Conservation (phyloP, 2,329 filamentous ascomycete species). For the Claviceps sp. region DNA sequence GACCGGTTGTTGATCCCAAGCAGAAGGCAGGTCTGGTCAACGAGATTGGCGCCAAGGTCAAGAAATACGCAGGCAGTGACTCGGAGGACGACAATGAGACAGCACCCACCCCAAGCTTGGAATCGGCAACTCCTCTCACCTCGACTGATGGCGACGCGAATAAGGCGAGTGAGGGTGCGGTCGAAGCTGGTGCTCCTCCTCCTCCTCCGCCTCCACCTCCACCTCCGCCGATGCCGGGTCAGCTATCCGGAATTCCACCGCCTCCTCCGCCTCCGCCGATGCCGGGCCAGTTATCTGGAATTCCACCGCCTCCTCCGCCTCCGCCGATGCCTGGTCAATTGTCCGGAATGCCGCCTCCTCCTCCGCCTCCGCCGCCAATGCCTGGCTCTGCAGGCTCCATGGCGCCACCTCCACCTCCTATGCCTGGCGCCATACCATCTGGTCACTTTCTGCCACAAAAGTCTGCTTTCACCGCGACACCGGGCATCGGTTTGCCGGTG, state of each 20-base stretch:
- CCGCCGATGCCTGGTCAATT: slow-evolving; percentile 32
- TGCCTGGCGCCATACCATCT: slow-evolving; percentile 50
- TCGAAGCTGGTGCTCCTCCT: slow-evolving; percentile 23
- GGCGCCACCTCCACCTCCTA: slow-evolving; percentile 35
- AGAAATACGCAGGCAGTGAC: slow-evolving; percentile 59
- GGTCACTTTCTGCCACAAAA: slow-evolving; percentile 64
- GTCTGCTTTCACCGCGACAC: slow-evolving; percentile 37
- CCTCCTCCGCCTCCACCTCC: slow-evolving; percentile 28
- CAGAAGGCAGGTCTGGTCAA: slow-evolving; percentile 51
- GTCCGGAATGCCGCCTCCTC: neutral
- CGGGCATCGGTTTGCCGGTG: slow-evolving; percentile 57
- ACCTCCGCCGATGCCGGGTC: slow-evolving; percentile 35
- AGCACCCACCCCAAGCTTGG: slow-evolving; percentile 60
- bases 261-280: slow-evolving; percentile 33
- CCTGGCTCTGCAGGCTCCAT: slow-evolving; percentile 28
- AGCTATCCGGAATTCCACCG: slow-evolving; percentile 13
- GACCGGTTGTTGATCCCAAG: slow-evolving; percentile 52
- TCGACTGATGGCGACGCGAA: slow-evolving; percentile 47
- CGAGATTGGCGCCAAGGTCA: slow-evolving; percentile 65
- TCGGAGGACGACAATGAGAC: slow-evolving; percentile 52
- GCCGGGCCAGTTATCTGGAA: slow-evolving; percentile 23
- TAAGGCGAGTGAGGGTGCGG: slow-evolving; percentile 41
- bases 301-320: slow-evolving; percentile 9
- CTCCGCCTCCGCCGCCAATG: slow-evolving; percentile 22
- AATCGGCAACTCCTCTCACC: slow-evolving; percentile 55